phyloP scores from a whole-genome alignment of 345 rosid species.

The Iberis pinnata region DNA sequence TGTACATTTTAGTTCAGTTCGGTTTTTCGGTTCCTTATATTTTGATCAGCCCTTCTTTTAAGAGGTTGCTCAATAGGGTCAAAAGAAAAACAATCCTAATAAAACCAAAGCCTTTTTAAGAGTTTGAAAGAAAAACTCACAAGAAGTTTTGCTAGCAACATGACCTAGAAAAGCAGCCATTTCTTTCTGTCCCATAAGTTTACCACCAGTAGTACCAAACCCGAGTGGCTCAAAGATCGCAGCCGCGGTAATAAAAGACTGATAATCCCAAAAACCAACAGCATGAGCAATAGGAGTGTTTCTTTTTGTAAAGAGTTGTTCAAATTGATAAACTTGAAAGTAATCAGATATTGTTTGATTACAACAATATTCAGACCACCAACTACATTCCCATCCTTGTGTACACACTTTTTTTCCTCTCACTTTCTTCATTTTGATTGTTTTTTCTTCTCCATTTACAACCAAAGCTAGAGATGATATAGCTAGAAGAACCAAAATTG shows the following conservation, averaged over 20 bases:
- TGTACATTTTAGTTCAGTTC: no score
- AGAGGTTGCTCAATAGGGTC: no score
- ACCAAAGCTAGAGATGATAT: conserved; percentile 20
- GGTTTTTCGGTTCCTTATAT: no score
- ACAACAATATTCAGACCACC: conserved; percentile 64
- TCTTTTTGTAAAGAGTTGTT: conserved; percentile 74
- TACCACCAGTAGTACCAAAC: conserved; percentile 85
- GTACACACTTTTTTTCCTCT: conserved; percentile 60
- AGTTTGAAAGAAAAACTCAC: conserved; percentile 32
- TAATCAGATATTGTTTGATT: conserved; percentile 72
- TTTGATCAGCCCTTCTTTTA: no score
- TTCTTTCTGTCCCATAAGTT: conserved; percentile 76
- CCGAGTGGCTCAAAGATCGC: conserved; percentile 66
- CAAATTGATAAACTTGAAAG: conserved; percentile 79
- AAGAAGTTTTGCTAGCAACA: conserved; percentile 80
- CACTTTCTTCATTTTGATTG: conserved; percentile 51
- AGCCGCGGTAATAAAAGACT: conserved; percentile 66
- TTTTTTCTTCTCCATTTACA: conserved; percentile 42
- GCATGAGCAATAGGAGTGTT: conserved; percentile 83
- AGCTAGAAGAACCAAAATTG: conserved; percentile 24
- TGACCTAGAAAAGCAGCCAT: conserved; percentile 84
- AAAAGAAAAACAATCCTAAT: no score
- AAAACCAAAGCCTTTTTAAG: neutral
- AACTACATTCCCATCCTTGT: conserved; percentile 74
- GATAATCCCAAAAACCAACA: conserved; percentile 89